Evolutionary conservation across 306 rosid genomes (phyloP), one percentile per base, ranked within the genome.

Genomic region (Adenanthera pavonina): DNA sequence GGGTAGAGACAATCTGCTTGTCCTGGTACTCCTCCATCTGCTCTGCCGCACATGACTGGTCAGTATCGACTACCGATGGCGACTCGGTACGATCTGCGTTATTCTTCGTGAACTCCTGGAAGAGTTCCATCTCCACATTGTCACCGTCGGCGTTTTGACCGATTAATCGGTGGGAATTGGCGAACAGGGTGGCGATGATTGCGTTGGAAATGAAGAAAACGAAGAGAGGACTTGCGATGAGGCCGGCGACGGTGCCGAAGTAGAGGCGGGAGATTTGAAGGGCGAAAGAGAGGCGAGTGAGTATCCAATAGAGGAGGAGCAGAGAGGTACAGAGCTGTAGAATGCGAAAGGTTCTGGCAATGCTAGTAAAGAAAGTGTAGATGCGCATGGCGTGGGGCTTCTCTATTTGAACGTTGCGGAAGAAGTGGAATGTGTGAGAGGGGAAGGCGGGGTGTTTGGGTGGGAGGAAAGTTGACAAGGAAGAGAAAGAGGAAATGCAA

Each of bases 131-230:
- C 36, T 69, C 74, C 17, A 44, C 36, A 20, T 44, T 56, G 72
- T 41, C 40, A 4, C 5, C 34, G 7, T 52, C 11, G 9, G 75
- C 12, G 86, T 40, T n/a, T 0, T 67, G 72, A 9, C 33, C 53
- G 17, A 43, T 19, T 11, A 60, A 61, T 35, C 66, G 73, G 36
- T 84, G 78, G 69, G 93, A 90, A 5, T 91, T 91, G 77, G 87
- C 86, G 20, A 91, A 7, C 15, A 92, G 88, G 7, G 97, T 77
- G 68, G 80, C 86, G 67, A 92, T 87, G 81, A 94, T 91, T 75
- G 84, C 91, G 86, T 94, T 88, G 78, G 85, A 92, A 64, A 92
- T 40, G 34, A 90, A 52, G 89, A 94, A 94, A 20, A 91, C 92
- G 76, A 91, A 90, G 87, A 87, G 91, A 35, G 93, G 93, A 44